These are phyloP conservation scores for Hypoxylon rubiginosum DNA, from an alignment of 2,329 filamentous ascomycete species.

Conservation along the genomic window DNA sequence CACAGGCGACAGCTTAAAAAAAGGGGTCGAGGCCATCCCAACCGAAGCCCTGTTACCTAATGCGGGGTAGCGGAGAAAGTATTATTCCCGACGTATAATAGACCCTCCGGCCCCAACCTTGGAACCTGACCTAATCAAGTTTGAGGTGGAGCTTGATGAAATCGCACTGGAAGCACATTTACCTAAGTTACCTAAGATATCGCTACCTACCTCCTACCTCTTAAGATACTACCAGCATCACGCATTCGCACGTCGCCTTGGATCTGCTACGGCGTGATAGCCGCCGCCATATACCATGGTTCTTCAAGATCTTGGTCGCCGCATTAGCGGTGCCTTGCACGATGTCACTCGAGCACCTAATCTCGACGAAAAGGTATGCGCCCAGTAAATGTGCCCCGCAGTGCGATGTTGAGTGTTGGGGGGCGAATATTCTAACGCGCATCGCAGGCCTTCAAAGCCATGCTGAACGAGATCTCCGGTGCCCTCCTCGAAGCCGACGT, in stretches of 20 bases:
- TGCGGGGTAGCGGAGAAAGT: neutral
- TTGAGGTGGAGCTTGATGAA: neutral
- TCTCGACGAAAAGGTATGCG: slow-evolving; percentile 89
- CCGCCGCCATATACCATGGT: slow-evolving; percentile 74
- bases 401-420: slow-evolving; percentile 18
- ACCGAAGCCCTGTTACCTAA: too few relatives aligned
- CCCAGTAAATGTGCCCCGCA: slow-evolving; percentile 22
- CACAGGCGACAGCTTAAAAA: too few relatives aligned
- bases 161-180: neutral
- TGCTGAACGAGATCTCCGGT: slow-evolving; percentile 98
- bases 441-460: slow-evolving; percentile 89
- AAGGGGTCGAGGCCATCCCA: too few relatives aligned
- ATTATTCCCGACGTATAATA: neutral
- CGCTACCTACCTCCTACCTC: neutral
- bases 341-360: slow-evolving; percentile 93
- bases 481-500: slow-evolving; percentile 97
- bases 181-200: neutral
- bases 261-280: slow-evolving; percentile 28
- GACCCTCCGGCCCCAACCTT: too few relatives aligned
- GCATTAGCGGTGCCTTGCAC: slow-evolving; percentile 96
- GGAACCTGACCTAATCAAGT: neutral
- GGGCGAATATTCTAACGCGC: slow-evolving; percentile 52
- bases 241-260: neutral
- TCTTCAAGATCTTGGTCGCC: slow-evolving; percentile 97
- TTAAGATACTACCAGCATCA: slow-evolving; percentile 4